Evolutionary conservation across 2,329 filamentous ascomycete genomes (phyloP), one percentile per base, ranked within the genome.

Genomic region (Cordyceps javanica): DNA sequence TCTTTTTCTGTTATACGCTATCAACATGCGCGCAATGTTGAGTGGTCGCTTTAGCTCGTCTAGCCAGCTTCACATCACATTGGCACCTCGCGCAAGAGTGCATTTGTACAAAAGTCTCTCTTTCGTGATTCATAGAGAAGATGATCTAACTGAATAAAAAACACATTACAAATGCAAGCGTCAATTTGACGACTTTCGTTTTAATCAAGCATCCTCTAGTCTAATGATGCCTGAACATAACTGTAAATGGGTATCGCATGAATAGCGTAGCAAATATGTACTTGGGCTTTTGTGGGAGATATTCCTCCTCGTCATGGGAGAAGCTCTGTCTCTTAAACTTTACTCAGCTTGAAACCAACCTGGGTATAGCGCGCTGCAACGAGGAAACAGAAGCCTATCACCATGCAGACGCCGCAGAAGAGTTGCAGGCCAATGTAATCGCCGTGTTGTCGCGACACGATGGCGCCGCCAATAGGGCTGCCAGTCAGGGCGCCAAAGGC

Each of bases 401-500:
- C 23, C 72, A 76, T 74, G 34, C 79, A 71, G 16, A 82, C 69
- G 1, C 87, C 87, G 49, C 80, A 80, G 66, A 89, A 90, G 2
- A 89, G 72, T 71, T 89, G 84, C 60, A 89, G 64, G 2, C 82
- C 81, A 19, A 81, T 71, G 61, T 81, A 88, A 8, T 69, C 68
- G 3, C 83, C 85, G 44, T 78, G 60, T 62, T 81, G 76, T 3
- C 71, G 70, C 14, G 68, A 67, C 8, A 87, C 73, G 26, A 88
- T 75, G 11, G 82, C 83, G 7, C 87, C 87, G 2, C 79, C 86
- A 63, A 90, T 87, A 0, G 88, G 88, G 46, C 78, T 83, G 1
- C 87, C 85, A 0, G 83, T 83, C 52, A 92, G 72, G 1, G 83
- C 85, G 4, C 84, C 87, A 32, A 91, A 72, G 1, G 82, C 78